phyloP scores from a whole-genome alignment of 139 green algal genomes.

The Haematococcus lacustris region DNA sequence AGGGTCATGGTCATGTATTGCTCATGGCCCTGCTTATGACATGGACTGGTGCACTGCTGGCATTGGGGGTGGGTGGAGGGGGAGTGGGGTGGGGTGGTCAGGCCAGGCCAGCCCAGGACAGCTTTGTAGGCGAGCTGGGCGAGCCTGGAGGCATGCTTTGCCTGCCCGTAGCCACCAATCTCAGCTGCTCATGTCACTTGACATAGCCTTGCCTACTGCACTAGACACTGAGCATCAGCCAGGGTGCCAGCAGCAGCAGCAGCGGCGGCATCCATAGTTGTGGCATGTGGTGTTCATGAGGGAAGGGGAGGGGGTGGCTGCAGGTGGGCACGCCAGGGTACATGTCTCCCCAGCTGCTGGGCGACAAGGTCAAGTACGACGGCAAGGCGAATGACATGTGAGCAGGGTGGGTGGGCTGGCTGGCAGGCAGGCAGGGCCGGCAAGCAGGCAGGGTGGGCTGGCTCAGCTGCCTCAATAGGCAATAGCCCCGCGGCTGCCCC shows the following conservation, averaged over 20 bases:
- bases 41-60: background rate
- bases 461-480: too few species aligned
- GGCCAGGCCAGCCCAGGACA: background rate
- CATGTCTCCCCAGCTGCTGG: constrained; percentile 9
- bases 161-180: too few species aligned
- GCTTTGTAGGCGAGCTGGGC: too few species aligned
- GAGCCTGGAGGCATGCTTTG: too few species aligned
- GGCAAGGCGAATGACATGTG: constrained; percentile 1
- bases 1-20: background rate
- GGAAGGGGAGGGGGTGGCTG: background rate
- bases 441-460: too few species aligned
- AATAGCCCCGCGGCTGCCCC: too few species aligned
- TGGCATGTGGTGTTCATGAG: background rate
- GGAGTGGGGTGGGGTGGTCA: background rate
- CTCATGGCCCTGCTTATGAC: background rate
- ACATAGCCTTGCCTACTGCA: background rate
- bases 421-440: too few species aligned
- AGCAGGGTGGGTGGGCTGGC: background rate
- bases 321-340: constrained; percentile 5
- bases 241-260: background rate
- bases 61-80: background rate
- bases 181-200: too few species aligned
- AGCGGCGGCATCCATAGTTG: background rate
- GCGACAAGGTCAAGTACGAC: constrained; percentile 6
- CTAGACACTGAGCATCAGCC: background rate